phyloP scores from a whole-genome alignment of 148 eudicot species.

The Vaccinium myrtillus region DNA sequence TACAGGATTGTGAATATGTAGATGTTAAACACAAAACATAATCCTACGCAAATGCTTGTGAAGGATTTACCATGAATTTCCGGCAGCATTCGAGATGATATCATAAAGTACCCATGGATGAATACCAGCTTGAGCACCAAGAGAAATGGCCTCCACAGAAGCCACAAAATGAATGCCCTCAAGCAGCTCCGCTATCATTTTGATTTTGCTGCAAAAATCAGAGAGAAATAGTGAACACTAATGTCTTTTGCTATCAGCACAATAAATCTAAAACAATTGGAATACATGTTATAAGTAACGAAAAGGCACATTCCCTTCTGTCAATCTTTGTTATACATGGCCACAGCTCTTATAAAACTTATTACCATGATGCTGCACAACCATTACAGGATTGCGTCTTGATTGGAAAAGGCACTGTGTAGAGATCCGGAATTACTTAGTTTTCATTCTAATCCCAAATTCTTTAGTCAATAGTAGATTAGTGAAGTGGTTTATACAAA shows the following conservation, averaged over 20 bases:
- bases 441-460: neutral
- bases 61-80: slow-evolving; percentile 77
- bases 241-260: neutral
- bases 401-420: neutral
- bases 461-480: neutral
- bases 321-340: neutral
- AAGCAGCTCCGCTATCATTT: slow-evolving; percentile 82
- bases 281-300: neutral
- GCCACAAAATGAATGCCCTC: slow-evolving; percentile 95
- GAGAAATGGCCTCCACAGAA: slow-evolving; percentile 92
- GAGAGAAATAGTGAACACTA: neutral
- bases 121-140: slow-evolving; percentile 85
- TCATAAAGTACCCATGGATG: slow-evolving; percentile 91
- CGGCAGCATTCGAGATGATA: slow-evolving; percentile 97
- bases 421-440: neutral
- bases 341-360: neutral
- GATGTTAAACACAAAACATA: neutral
- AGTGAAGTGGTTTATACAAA: neutral
- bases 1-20: neutral
- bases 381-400: neutral
- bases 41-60: neutral
- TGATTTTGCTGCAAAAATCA: slow-evolving; percentile 62
- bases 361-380: neutral
- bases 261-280: neutral
- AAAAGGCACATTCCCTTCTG: neutral